Evolutionary conservation across 2,329 filamentous ascomycete genomes (phyloP), one percentile per base, ranked within the genome.

Genomic region (Tolypocladium tundrense): DNA sequence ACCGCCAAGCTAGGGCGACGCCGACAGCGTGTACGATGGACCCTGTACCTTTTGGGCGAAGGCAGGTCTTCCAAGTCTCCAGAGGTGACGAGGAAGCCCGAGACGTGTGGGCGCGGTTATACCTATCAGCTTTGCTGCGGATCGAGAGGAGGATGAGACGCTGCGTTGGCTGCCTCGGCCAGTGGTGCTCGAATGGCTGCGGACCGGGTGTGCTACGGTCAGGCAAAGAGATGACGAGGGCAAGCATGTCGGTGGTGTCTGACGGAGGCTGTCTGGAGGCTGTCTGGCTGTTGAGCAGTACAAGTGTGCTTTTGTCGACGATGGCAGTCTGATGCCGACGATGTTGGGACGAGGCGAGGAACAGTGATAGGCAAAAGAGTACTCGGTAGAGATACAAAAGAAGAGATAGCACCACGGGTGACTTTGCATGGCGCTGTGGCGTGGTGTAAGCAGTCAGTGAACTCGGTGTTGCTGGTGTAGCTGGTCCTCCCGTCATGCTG

Each of bases 1-100:
- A 6, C 57, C 55, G 24, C 35, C 57, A 40, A 62, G 60, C 57
- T 64, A 59, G 58, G 16, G 14, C 1, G 48, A 33, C 4, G 27
- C 16, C 16, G 27, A 35, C 21, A n/a, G 33, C 14, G 13, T 33
- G 27, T 10, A 33, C 48, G 27, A 51, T 13, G 27, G 48, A 51
- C 11, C 14, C 27, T 19, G 16, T 5, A 51, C 48, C 24, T 13
- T 50, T 31, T 1, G 48, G 27, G 27, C 16, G 48, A 51, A 13
- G 5, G 16, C 19, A 51, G 48, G 27, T 35, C 16, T 6, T 11
- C 9, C 10, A 27, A 51, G 48, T 51, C 48, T 51, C 27, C 6
- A 50, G 3, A 31, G 45, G 27, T 11, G 45, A 33, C 9, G 27
- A 10, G 45, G 45, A 50, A 51, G 48, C 27, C 48, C 16, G n/a